Percentiles rank a stretch among this genome's conserved stretches.
Evolutionary conservation across 2,329 filamentous ascomycete species (phyloP).

Genomic region (Fusarium compactum): DNA sequence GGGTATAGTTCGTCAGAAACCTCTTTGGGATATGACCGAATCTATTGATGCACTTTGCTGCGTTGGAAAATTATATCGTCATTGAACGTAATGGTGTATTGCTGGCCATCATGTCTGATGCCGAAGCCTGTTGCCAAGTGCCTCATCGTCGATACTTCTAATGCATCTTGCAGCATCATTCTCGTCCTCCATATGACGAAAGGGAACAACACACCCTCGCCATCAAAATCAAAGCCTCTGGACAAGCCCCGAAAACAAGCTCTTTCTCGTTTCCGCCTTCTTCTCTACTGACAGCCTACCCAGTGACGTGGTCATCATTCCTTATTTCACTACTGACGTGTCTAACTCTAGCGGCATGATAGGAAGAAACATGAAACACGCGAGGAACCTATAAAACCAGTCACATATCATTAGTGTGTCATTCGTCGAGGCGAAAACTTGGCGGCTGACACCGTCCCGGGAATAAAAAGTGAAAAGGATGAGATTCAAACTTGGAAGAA

Average conservation of each 20-base stretch:
- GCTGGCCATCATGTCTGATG: neutral
- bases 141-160: neutral
- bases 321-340: neutral
- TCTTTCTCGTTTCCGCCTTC: fast-evolving
- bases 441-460: neutral
- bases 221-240: fast-evolving
- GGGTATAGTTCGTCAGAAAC: neutral
- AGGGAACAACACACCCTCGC: neutral
- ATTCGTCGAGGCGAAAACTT: neutral
- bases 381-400: neutral
- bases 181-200: neutral
- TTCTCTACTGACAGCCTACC: fast-evolving
- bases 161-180: neutral
- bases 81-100: neutral
- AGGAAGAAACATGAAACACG: constrained; percentile 1
- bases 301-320: neutral
- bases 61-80: neutral
- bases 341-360: neutral
- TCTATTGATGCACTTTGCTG: neutral
- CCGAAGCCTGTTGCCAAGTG: neutral
- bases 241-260: fast-evolving
- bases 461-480: fast-evolving
- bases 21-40: neutral
- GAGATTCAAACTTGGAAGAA: fast-evolving
- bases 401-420: neutral